Evolutionary conservation across 2,329 filamentous ascomycete genomes (phyloP), one percentile per base, ranked within the genome.

Genomic region (Stachybotrys chlorohalonatus): DNA sequence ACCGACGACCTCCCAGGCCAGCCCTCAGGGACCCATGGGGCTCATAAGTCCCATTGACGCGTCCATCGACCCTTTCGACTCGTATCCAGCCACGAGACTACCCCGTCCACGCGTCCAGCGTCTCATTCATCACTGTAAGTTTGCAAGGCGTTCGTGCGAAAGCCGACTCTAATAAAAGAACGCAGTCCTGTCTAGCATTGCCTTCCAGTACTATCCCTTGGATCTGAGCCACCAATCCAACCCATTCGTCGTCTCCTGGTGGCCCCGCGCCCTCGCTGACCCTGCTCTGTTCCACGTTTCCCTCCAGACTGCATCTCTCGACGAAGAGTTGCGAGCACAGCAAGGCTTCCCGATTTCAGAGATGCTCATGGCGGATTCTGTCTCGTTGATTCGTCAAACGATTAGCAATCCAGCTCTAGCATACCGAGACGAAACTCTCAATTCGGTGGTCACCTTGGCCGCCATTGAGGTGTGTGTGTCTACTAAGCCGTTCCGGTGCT

Each of bases 181-280:
- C 47, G 11, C 53, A 82, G 80, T 84, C 57, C 66, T 82, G 4
- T 72, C 75, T 47, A 81, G 77, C 49, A 83, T 84, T 50, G 78
- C 80, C 0, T 83, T 83, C 52, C 76, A 82, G 57, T 83, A 83
- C 60, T 83, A 83, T 59, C 81, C 80, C 1, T 68, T 82, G 17
- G 81, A 83, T 52, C 66, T 81, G 7, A 74, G 70, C 56, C 61
- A 71, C n/a, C 64, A 64, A 0, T 79, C 80, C 7, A 83, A 83
- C 58, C 80, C 80, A 0, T 83, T 83, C 56, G 66, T 83, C 16
- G 67, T 81, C 7, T 82, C 79, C 0, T 83, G 81, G 81, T 83
- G 81, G 80, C 81, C 81, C 0, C 68, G 79, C 1, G 79, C 80
- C 1, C 70, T 83, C 0, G 74, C 70, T 0, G 80, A 83, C 54